Evolutionary conservation across 2,329 filamentous ascomycete genomes (phyloP).

Genomic region (Penicillium oxalicum): DNA sequence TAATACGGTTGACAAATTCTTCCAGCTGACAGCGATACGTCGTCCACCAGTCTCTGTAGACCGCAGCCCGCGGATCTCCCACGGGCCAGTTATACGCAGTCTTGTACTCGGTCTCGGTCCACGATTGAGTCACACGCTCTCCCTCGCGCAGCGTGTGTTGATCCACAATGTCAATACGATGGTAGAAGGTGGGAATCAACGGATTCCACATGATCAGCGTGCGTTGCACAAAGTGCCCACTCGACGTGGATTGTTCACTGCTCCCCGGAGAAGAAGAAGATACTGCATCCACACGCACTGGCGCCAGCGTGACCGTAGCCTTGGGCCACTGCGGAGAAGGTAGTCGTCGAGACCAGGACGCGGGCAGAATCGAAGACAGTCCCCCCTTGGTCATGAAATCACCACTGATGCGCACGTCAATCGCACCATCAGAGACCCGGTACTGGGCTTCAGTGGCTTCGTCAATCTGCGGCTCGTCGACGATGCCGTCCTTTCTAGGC

Average conservation of each 20-base stretch:
- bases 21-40: slow-evolving; percentile 46
- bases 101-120: background rate
- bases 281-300: background rate
- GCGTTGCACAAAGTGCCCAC: background rate
- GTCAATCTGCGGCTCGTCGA: background rate
- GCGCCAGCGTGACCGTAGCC: background rate
- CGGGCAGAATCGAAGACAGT: background rate
- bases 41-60: slow-evolving; percentile 38
- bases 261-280: too few relatives aligned
- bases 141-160: background rate
- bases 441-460: background rate
- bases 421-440: background rate
- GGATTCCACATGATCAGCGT: background rate
- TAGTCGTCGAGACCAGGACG: background rate
- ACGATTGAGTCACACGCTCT: background rate
- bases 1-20: slow-evolving; percentile 45
- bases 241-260: background rate
- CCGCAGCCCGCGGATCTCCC: background rate
- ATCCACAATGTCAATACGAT: slow-evolving; percentile 1
- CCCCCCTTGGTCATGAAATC: background rate
- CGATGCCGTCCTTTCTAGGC: background rate
- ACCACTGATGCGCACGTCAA: background rate
- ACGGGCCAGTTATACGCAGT: slow-evolving; percentile 1
- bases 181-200: background rate
- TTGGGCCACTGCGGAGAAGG: background rate